Evolutionary conservation across 2,329 filamentous ascomycete genomes (phyloP).

Genomic region (Thielaviopsis populi): DNA sequence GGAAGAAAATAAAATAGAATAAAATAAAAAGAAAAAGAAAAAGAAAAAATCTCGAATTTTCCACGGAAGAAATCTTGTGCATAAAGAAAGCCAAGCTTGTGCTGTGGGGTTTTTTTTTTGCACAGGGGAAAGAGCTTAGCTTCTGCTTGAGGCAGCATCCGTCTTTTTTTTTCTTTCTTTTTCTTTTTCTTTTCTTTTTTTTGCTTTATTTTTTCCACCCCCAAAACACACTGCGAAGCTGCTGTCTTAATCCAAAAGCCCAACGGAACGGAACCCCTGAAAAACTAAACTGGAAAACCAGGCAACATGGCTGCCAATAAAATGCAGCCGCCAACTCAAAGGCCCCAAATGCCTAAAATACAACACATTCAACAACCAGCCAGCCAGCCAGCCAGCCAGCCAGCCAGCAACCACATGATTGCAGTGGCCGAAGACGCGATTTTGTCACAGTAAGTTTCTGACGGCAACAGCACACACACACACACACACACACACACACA

Average conservation of each 20-base stretch:
- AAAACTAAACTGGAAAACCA: neutral
- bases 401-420: no score
- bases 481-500: no score
- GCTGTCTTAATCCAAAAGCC: neutral
- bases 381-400: no score
- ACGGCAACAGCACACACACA: neutral
- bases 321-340: neutral
- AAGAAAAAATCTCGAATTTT: neutral
- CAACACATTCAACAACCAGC: no score
- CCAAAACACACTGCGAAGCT: neutral
- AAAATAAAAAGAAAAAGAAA: conserved; percentile 4
- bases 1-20: conserved; percentile 4
- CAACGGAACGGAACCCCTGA: no score
- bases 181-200: neutral
- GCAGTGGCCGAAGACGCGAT: no score
- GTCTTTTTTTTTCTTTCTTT: neutral
- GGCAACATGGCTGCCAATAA: neutral
- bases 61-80: neutral
- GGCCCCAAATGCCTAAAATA: no score
- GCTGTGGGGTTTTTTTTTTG: neutral
- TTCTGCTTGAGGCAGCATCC: neutral
- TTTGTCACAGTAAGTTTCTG: no score
- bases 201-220: neutral
- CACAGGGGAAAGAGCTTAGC: conserved; percentile 1
- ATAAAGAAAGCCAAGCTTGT: conserved; percentile 6